Evolutionary conservation across 495 filamentous ascomycete genomes (phyloP), one percentile per base, ranked within the genome.

Genomic region (Aspergillus heteromorphus): DNA sequence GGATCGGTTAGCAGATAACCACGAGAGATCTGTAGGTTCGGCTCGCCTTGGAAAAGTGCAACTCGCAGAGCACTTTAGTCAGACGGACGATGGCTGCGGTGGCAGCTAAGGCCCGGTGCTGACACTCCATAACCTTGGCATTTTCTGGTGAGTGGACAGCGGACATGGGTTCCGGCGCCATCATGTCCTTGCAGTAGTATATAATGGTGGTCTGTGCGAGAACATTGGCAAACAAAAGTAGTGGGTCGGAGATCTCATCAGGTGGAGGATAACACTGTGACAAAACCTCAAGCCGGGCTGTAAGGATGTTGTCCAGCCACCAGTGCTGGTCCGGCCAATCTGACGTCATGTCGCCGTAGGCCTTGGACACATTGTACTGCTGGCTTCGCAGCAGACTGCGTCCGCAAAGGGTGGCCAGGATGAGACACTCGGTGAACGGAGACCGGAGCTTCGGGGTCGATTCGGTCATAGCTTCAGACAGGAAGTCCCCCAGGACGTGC

Each of bases 341-440:
- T 23, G 55, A 42, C 23, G 42, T 14, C 53, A 19, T 59, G 23
- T 61, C 60, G 16, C 63, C 63, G 40, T 68, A 70, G 2, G 57
- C 58, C 19, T 56, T 53, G 11, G 57, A 60, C 1, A 68, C 53
- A 16, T 59, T 61, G n/a, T 65, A 67, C 30, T 63, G 63, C 10
- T 77, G 76, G 41, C 57, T 58, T 23, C 79, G 78, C 2, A 73
- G 70, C 11, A 78, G 57, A 14, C 63, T 69, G 25, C 75, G 72
- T 6, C 77, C 78, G 60, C 70, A 73, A 6, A 82, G 68, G 4
- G 74, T 79, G 27, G 67, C 68, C 3, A 78, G 51, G 47, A 80
- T 67, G 23, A 74, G 69, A 55, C 74, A 77, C 56, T 80, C 78
- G 16, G 73, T 71, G 25, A 82, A 67, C 2, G 74, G 65, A 0